Evolutionary conservation across 257 asterid species (phyloP).

Genomic region (Leptodermis oblonga): DNA sequence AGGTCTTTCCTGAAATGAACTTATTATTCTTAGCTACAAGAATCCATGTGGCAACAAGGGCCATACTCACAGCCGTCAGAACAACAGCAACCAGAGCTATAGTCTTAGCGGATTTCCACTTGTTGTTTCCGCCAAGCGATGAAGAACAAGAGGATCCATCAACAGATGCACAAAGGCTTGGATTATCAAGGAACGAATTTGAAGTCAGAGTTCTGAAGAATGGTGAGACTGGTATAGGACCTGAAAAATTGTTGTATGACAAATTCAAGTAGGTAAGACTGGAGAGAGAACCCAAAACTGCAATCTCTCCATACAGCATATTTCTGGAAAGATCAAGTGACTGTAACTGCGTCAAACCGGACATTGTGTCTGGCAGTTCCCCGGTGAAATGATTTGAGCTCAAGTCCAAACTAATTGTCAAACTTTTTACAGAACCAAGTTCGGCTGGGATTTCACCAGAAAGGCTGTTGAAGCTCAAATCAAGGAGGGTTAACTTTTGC

Average conservation of each 20-base stretch:
- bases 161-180: constrained; percentile 60
- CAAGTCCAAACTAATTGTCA: constrained; percentile 76
- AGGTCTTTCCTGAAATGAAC: constrained; percentile 38
- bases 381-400: constrained; percentile 64
- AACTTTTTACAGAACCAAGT: constrained; percentile 57
- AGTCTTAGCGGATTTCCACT: constrained; percentile 48
- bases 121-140: constrained; percentile 25
- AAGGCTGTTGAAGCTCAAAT: constrained; percentile 71
- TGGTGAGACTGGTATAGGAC: constrained; percentile 81
- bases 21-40: constrained; percentile 41
- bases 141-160: constrained; percentile 75
- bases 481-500: constrained; percentile 79
- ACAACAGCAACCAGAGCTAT: constrained; percentile 51
- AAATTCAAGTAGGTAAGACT: constrained; percentile 75
- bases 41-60: constrained; percentile 50
- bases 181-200: constrained; percentile 61
- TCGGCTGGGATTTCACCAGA: constrained; percentile 68
- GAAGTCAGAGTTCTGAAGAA: constrained; percentile 59
- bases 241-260: constrained; percentile 77
- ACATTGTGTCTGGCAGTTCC: constrained; percentile 66
- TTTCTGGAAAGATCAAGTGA: constrained; percentile 78
- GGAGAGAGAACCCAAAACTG: constrained; percentile 52
- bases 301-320: constrained; percentile 49
- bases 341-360: constrained; percentile 69
- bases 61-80: constrained; percentile 45